Base-by-base conservation (phyloP, 305 asterid species). In the Fraxinus angustifolia region DNA sequence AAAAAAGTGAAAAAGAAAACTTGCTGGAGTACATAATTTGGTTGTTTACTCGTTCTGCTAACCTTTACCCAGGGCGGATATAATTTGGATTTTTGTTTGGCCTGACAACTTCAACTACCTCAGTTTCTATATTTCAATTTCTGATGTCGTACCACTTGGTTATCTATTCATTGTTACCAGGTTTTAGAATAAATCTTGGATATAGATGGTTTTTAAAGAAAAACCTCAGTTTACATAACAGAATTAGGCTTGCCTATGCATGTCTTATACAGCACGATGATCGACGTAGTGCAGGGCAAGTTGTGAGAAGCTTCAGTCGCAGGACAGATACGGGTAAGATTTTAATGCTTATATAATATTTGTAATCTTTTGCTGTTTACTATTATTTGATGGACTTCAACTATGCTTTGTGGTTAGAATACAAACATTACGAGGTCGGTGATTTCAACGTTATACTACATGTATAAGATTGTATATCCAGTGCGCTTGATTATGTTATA, bases 231-330 rank as follows among this genome's bases (percentile, higher is more conserved):
- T 84, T 84, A 90, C 40, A 90, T 95, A 92, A 95, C 91, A 84
- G 91, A 90, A 80, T 92, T 94, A 86, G 93, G 90, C 91, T 88
- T 91, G 93, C 91, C 93, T 93, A 85, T 93, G 90, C 90, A 81
- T 95, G 94, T 93, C 90, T 93, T 91, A 70, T 93, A 85, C 99
- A 95, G 97, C 98, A 92, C 81, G 97, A 93, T 82, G 97, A 93
- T 56, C 97, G 97, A 78, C 93, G 89, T 83, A 83, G 82, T 90
- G 89, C 87, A 78, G 92, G 92, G 85, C 92, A 90, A 87, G 90
- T 82, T 87, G 93, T 89, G 80, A 88, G 97, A 86, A 89, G 89
- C 87, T 87, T 83, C 85, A 78, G 84, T 65, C 87, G 87, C 81
- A 88, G 91, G 86, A 82, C 82, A 80, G 88, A 88, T 53, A 84